Percentiles rank a stretch among this genome's conserved stretches.
Conservation (phyloP, 2,329 filamentous ascomycete species). For the Zymoseptoria tritici region DNA sequence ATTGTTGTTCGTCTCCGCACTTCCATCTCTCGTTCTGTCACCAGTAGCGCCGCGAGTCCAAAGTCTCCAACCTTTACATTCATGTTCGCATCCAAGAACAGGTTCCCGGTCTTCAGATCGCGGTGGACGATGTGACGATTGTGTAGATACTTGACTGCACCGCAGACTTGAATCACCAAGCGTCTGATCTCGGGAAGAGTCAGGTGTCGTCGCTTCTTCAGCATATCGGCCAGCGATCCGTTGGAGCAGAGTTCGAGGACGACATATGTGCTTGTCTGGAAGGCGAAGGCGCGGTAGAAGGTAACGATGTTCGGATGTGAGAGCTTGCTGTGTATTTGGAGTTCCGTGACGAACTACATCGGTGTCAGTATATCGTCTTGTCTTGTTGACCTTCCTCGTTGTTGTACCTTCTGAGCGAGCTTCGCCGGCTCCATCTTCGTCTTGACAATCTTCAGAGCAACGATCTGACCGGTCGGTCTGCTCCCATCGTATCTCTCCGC, state of each 20-base stretch:
- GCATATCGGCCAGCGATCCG: conserved; percentile 95
- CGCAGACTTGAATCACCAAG: conserved; percentile 89
- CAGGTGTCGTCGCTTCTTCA: conserved; percentile 81
- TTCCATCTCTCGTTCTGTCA: conserved; percentile 84
- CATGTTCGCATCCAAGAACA: conserved; percentile 91
- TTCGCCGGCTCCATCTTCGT: conserved; percentile 70
- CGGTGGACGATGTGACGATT: conserved; percentile 91
- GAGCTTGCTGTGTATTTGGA: conserved; percentile 98
- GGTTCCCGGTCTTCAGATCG: conserved; percentile 95
- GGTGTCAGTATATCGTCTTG: conserved; percentile 4
- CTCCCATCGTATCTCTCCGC: conserved; percentile 54
- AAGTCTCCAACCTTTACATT: conserved; percentile 98
- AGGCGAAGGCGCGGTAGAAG: conserved; percentile 90
- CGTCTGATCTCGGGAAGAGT: conserved; percentile 91
- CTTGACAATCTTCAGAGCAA: conserved; percentile 76
- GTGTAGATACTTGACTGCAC: conserved; percentile 97
- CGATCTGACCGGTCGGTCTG: conserved; percentile 55
- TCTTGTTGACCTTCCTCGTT: background rate
- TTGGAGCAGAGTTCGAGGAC: conserved; percentile 92
- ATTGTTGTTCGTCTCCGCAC: conserved; percentile 78
- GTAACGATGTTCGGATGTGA: conserved; percentile 91
- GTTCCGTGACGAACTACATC: conserved; percentile 63
- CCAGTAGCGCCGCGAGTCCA: conserved; percentile 81
- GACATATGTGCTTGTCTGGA: conserved; percentile 81
- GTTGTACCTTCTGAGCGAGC: conserved; percentile 69